A percentile compares a stretch with the other conserved stretches of the same genome.
Conservation (phyloP, 1,284 basidiomycete genomes). For the Ustilago trichophora region DNA sequence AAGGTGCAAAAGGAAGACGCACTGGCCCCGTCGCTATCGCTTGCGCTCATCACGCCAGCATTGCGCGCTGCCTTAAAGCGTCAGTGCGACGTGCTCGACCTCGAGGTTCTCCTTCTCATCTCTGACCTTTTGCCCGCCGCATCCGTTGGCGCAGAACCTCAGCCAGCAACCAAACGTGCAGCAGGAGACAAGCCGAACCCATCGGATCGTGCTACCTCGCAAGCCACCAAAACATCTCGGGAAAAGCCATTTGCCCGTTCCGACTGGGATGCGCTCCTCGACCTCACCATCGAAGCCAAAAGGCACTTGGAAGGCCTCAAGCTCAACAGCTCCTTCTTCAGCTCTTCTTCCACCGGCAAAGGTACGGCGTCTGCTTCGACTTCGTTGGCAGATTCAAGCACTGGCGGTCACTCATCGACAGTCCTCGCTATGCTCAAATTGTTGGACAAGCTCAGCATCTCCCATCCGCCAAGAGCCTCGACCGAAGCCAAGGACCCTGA, state of each 20-base stretch:
- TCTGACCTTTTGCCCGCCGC: constrained; percentile 50
- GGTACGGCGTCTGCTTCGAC: constrained; percentile 4
- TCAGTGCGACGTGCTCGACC: constrained; percentile 55
- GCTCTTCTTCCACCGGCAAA: constrained; percentile 5
- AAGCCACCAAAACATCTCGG: not conserved
- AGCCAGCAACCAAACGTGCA: constrained; percentile 2
- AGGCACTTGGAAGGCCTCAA: constrained; percentile 57
- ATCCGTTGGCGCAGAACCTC: not conserved
- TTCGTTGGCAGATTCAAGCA: constrained; percentile 1
- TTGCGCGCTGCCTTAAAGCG: constrained; percentile 56
- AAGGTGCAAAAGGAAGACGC: constrained; percentile 47
- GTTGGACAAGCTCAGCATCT: constrained; percentile 31
- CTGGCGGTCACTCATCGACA: constrained; percentile 5
- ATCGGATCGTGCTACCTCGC: constrained; percentile 1
- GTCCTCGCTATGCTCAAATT: constrained; percentile 38
- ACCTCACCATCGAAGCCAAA: constrained; percentile 55
- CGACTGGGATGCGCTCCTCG: constrained; percentile 62
- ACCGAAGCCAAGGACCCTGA: constrained; percentile 15
- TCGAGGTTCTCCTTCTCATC: constrained; percentile 58
- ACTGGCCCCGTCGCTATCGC: constrained; percentile 47
- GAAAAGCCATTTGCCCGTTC: constrained; percentile 19
- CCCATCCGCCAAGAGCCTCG: constrained; percentile 20
- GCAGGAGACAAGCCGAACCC: constrained; percentile 7
- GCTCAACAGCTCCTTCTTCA: constrained; percentile 16
- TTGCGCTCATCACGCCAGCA: constrained; percentile 56